A percentile compares a stretch with the other conserved stretches of the same genome.
These are phyloP conservation scores for Fusarium sp. DNA, from an alignment of 2,329 filamentous ascomycete genomes.

Conservation along the genomic window DNA sequence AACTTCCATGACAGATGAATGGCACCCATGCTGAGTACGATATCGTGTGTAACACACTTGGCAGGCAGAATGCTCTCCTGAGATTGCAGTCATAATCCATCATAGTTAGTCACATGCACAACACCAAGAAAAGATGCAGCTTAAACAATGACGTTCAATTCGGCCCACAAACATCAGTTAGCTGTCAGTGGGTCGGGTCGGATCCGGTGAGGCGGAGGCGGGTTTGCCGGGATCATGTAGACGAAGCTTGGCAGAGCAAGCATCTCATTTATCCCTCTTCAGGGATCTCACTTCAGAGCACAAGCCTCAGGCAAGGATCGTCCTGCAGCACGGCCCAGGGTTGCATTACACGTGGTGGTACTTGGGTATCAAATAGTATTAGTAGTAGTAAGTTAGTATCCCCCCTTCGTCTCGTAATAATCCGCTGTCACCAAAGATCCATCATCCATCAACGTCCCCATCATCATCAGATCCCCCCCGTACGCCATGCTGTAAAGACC, in stretches of 20 bases:
- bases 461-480: not conserved
- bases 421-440: not conserved
- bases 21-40: not conserved
- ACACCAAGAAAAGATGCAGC: not conserved
- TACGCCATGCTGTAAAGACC: slow-evolving; percentile 16
- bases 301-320: not conserved
- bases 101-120: not conserved
- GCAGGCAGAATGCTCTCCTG: not conserved
- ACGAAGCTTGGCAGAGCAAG: not conserved
- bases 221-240: not conserved
- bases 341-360: not conserved
- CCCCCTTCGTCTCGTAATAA: not conserved
- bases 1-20: not conserved
- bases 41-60: not conserved
- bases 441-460: not conserved
- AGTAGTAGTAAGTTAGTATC: not conserved
- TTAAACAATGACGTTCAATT: not conserved
- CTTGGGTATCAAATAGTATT: slow-evolving; percentile 3
- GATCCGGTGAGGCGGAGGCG: not conserved
- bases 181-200: not conserved
- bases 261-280: not conserved
- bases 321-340: not conserved
- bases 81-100: not conserved
- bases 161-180: not conserved
- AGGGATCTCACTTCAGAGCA: not conserved